Evolutionary conservation across 2,329 filamentous ascomycete species (phyloP).

Genomic region (Harringtonia lauricola): DNA sequence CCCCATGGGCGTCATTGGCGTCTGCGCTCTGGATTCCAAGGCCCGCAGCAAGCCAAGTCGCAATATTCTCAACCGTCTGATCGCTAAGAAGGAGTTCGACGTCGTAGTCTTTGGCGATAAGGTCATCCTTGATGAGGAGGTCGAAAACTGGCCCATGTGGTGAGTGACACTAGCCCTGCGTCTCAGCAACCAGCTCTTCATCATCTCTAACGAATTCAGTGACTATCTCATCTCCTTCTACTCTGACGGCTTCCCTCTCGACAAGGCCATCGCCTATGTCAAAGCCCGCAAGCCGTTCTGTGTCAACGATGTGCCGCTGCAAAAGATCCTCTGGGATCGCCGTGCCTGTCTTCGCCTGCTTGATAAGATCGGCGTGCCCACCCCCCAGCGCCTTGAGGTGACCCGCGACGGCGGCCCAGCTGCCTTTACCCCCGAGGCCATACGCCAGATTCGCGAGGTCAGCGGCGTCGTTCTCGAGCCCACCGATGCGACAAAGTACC

Average conservation of each 20-base stretch:
- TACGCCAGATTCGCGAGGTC: slow-evolving; percentile 66
- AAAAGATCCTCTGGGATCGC: slow-evolving; percentile 92
- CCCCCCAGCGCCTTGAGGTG: slow-evolving; percentile 79
- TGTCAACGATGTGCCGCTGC: slow-evolving; percentile 95
- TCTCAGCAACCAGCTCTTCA: background rate
- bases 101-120: slow-evolving; percentile 98
- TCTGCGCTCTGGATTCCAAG: slow-evolving; percentile 92
- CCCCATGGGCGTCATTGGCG: slow-evolving; percentile 64
- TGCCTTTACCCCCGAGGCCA: slow-evolving; percentile 67
- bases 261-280: slow-evolving; percentile 94
- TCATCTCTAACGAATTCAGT: slow-evolving; percentile 24
- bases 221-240: slow-evolving; percentile 98
- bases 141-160: slow-evolving; percentile 94
- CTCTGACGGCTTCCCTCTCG: slow-evolving; percentile 90
- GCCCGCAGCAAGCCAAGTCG: slow-evolving; percentile 93
- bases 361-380: slow-evolving; percentile 81
- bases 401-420: slow-evolving; percentile 84
- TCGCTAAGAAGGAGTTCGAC: slow-evolving; percentile 86
- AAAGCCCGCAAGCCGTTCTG: slow-evolving; percentile 91
- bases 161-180: slow-evolving; percentile 24
- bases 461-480: slow-evolving; percentile 69
- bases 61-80: slow-evolving; percentile 87
- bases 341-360: slow-evolving; percentile 80
- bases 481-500: slow-evolving; percentile 44
- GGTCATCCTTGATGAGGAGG: slow-evolving; percentile 91